Percentiles rank a stretch among this genome's conserved stretches.
Evolutionary conservation across 202 grass and related monocot species (phyloP).

Genomic region (Tripidium arundinaceum): DNA sequence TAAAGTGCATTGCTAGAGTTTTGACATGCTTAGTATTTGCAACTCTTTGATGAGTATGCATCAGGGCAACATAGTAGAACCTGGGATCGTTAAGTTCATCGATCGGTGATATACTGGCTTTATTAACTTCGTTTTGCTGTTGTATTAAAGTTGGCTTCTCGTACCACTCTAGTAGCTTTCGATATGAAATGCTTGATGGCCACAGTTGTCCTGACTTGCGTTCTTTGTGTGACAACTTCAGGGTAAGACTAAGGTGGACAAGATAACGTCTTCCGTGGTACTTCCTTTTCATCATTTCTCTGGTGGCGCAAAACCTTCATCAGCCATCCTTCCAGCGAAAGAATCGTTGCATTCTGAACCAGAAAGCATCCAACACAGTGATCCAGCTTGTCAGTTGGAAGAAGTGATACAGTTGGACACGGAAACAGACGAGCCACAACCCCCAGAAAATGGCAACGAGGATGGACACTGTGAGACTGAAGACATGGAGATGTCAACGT

Average conservation of each 20-base stretch:
- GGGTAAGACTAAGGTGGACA: constrained; percentile 65
- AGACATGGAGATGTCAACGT: constrained; percentile 27
- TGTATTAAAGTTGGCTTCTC: not conserved
- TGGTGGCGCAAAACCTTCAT: constrained; percentile 29
- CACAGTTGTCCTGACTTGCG: not conserved
- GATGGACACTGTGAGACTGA: constrained; percentile 29
- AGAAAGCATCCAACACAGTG: constrained; percentile 37
- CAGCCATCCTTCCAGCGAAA: constrained; percentile 11
- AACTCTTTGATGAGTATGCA: not conserved
- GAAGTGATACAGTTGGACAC: constrained; percentile 62
- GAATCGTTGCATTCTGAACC: constrained; percentile 12
- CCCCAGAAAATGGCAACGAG: constrained; percentile 27
- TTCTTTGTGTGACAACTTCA: constrained; percentile 29
- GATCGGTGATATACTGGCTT: constrained; percentile 4
- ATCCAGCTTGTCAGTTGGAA: constrained; percentile 47
- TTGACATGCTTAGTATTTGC: constrained; percentile 6
- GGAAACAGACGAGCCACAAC: constrained; percentile 21
- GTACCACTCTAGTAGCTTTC: not conserved
- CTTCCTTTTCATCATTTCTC: constrained; percentile 80
- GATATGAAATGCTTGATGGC: not conserved
- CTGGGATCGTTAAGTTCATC: not conserved
- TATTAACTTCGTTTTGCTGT: constrained; percentile 7
- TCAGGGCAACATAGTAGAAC: not conserved
- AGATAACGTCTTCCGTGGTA: constrained; percentile 59
- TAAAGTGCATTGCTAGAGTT: not conserved